Evolutionary conservation across 225 moss, liverwort and hornwort genomes (phyloP).

Genomic region (Thuidium tamariscinum): DNA sequence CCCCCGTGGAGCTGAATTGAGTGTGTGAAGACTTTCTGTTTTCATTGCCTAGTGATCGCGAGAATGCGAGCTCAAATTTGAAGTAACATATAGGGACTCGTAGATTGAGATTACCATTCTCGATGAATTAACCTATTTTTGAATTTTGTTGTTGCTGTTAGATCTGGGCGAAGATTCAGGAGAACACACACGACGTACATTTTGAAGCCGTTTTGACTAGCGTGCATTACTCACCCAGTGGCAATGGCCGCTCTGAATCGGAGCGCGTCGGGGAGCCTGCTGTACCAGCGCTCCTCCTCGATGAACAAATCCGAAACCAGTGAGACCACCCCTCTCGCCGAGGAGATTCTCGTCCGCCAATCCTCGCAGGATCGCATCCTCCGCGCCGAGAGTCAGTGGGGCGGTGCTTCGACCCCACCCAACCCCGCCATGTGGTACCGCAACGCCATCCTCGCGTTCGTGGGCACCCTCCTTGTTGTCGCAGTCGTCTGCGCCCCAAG

Average conservation of each 20-base stretch:
- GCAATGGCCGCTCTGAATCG: conserved; percentile 21
- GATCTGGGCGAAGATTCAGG: background rate
- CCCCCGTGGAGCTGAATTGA: background rate
- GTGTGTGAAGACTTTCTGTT: background rate
- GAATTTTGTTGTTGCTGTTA: background rate
- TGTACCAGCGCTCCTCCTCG: conserved; percentile 24
- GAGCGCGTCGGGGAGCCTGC: conserved; percentile 9
- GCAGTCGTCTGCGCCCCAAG: conserved; percentile 24
- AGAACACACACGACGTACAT: too few species aligned
- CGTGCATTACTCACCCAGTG: background rate
- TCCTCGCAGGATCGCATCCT: background rate
- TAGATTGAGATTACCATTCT: background rate
- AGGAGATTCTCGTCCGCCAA: conserved; percentile 7
- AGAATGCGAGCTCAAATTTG: background rate
- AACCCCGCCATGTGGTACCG: background rate
- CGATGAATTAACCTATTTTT: background rate
- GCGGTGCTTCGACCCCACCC: background rate
- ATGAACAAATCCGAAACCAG: conserved; percentile 12
- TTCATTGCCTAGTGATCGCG: background rate
- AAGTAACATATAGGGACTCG: background rate
- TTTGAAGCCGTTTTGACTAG: background rate
- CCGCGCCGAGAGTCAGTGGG: background rate
- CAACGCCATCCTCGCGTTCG: conserved; percentile 5
- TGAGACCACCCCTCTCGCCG: conserved; percentile 7
- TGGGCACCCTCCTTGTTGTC: conserved; percentile 13